A percentile compares a stretch with the other conserved stretches of the same genome.
Evolutionary conservation across 345 rosid genomes (phyloP).

Genomic region (Hypericum androsaemum): DNA sequence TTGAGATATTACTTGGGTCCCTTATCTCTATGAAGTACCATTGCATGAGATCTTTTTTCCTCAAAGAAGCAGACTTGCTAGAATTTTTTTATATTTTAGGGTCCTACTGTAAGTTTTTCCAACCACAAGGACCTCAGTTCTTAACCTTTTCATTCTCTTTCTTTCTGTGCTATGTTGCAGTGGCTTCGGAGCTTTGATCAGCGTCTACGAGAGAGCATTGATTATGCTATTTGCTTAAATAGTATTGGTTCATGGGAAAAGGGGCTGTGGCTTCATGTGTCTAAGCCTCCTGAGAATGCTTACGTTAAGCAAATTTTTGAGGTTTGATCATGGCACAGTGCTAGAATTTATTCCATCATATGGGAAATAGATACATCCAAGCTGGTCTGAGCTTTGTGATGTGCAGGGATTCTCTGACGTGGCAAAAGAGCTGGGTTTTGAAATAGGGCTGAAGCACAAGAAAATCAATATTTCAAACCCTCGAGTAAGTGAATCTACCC

Average conservation of each 20-base stretch:
- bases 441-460: slow-evolving; percentile 87
- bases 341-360: background rate
- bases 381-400: slow-evolving; percentile 9
- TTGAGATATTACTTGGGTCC: background rate
- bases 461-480: slow-evolving; percentile 92
- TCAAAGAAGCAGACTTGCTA: background rate
- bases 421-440: slow-evolving; percentile 64
- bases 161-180: slow-evolving; percentile 30
- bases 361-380: background rate
- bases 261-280: slow-evolving; percentile 69
- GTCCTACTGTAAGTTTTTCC: too few relatives aligned
- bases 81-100: too few relatives aligned
- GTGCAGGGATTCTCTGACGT: slow-evolving; percentile 72
- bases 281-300: slow-evolving; percentile 93
- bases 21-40: background rate
- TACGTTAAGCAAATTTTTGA: slow-evolving; percentile 83
- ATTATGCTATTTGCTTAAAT: slow-evolving; percentile 96
- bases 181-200: slow-evolving; percentile 98
- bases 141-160: slow-evolving; percentile 6
- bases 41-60: background rate
- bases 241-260: slow-evolving; percentile 78
- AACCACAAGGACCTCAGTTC: too few relatives aligned
- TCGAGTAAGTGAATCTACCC: slow-evolving; percentile 55
- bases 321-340: slow-evolving; percentile 23
- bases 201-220: slow-evolving; percentile 88